Percentiles rank a stretch among this genome's conserved stretches.
phyloP scores from a whole-genome alignment of 805 yeast genomes.

The Lipomyces yamanashiensis region DNA sequence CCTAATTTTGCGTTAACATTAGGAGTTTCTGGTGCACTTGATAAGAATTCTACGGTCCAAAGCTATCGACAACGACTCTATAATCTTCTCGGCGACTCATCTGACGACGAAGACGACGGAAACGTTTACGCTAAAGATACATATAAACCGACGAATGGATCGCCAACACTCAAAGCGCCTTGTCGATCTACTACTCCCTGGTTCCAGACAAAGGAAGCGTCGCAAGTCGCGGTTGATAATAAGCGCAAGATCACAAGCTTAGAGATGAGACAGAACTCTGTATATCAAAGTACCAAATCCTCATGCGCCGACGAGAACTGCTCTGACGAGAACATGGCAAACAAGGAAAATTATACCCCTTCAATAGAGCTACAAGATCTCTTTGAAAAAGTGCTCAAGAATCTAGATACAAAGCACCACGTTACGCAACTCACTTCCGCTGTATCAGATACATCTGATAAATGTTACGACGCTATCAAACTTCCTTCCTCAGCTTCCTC shows the following conservation, averaged over 20 bases:
- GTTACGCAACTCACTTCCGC: no score
- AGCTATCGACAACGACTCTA: constrained; percentile 4
- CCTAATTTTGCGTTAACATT: neutral
- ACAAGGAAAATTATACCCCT: neutral
- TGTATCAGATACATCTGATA: no score
- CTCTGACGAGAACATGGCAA: no score
- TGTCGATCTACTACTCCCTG: neutral
- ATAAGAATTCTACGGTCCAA: neutral
- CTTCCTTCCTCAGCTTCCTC: neutral
- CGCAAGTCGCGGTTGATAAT: neutral
- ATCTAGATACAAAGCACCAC: no score
- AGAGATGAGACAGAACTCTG: neutral
- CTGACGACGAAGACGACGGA: neutral
- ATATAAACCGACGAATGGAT: neutral
- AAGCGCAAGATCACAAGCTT: neutral
- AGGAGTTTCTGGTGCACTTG: neutral
- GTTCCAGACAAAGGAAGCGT: neutral
- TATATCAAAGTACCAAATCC: no score
- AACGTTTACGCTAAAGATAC: neutral
- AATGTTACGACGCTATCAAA: no score
- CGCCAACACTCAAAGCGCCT: neutral
- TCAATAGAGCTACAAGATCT: neutral
- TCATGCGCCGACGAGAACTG: no score
- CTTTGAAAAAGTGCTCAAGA: no score
- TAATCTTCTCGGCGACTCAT: neutral